Percentiles rank a stretch among this genome's conserved stretches.
phyloP scores from a whole-genome alignment of 2,329 filamentous ascomycete genomes.

The Shiraia bambusicola region DNA sequence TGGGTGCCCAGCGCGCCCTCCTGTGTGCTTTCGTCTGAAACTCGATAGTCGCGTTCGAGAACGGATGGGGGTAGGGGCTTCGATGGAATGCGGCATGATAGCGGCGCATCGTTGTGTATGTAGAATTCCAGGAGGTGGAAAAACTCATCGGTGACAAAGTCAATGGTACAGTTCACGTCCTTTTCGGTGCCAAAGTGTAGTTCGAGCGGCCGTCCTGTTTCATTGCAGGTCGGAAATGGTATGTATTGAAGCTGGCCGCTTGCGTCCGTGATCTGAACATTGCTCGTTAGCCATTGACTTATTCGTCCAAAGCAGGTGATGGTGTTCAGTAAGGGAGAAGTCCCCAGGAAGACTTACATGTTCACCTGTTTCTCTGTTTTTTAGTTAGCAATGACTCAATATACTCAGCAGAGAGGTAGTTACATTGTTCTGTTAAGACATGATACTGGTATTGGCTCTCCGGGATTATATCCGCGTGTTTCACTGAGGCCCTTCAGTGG shows the following conservation, averaged over 20 bases:
- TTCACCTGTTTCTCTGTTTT: constrained; percentile 78
- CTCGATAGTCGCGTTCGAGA: constrained; percentile 32
- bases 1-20: constrained; percentile 40
- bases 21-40: constrained; percentile 44
- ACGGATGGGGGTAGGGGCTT: constrained; percentile 60
- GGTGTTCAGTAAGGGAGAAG: background rate
- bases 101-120: constrained; percentile 91
- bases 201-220: constrained; percentile 78
- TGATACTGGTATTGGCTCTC: constrained; percentile 53
- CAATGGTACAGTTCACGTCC: constrained; percentile 82
- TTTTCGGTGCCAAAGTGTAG: constrained; percentile 80
- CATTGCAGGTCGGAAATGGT: constrained; percentile 86
- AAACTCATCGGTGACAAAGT: constrained; percentile 74
- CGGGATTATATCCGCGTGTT: constrained; percentile 49
- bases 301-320: background rate
- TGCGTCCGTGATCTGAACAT: constrained; percentile 66
- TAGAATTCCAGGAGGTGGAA: constrained; percentile 95
- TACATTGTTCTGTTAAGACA: constrained; percentile 57
- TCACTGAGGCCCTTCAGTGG: constrained; percentile 39
- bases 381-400: too few species aligned
- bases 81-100: constrained; percentile 85
- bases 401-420: constrained; percentile 12
- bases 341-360: constrained; percentile 53
- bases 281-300: too few species aligned
- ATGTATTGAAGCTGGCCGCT: constrained; percentile 86